Base-by-base conservation (phyloP, 2,329 filamentous ascomycete genomes). In the Tolypocladium guangdongense region DNA sequence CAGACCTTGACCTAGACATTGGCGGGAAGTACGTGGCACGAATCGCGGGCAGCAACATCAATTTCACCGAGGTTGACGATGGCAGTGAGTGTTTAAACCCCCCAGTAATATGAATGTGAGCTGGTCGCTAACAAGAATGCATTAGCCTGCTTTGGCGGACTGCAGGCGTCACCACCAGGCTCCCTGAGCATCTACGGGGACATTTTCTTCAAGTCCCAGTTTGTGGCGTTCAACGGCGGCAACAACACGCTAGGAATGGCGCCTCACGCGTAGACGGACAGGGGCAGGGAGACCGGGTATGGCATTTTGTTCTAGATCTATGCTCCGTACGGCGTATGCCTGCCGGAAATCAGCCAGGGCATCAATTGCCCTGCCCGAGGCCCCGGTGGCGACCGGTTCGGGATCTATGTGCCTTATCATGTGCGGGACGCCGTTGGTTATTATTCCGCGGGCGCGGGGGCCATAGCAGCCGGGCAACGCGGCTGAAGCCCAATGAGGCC, bases 141-240 rank as follows among this genome's bases (percentile, higher is more conserved):
- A 12, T 12, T n/a, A 46, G 43, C 32, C 27, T 46, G 85, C 72
- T 87, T 85, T 59, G 85, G 84, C 55, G 84, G 83, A 59, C 69
- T 88, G 20, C 85, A 88, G 70, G 74, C 78, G 35, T 80, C 78
- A 48, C 72, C 75, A 1, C 70, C 71, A 0, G 58, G 57, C 16
- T 68, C 71, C 32, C 66, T 86, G 38, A 80, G 83, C 67, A 83
- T 89, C 63, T 82, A 78, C 61, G 80, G 80, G 20, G 79, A 82
- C 61, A 76, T 82, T 60, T 76, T 83, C 63, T 82, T 83, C 71
- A 82, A 82, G 70, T 78, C 76, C 35, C 76, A 81, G 62, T 81
- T 80, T 59, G 76, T 82, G 27, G 78, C 72, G 18, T 82, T 82
- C 63, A 76, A 81, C 63, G 74, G 70, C 36, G 78, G 76, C 46